Evolutionary conservation across 768 basidiomycete species (phyloP), one percentile per base, ranked within the genome.

Genomic region (Cystobasidium onofrii): DNA sequence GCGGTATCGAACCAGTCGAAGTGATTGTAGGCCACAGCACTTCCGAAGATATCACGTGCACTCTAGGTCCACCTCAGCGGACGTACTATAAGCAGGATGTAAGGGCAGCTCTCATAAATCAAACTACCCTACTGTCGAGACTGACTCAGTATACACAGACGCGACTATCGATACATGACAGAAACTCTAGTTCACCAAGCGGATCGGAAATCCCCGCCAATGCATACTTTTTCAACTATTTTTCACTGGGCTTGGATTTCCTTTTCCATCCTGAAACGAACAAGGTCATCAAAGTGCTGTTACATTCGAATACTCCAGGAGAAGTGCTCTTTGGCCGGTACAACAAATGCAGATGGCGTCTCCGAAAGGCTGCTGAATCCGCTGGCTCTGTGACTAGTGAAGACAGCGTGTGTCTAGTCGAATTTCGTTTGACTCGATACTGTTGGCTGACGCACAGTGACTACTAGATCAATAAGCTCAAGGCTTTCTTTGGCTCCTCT

Each of bases 81-180:
- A 77, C 77, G 41, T 82, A 77, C 69, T 81, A 78, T 78, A 82
- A 82, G 72, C 81, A 82, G 50, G 82, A 82, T 67, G 79, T 77
- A 65, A 34, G 76, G 57, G 73, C 15, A 1, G n/a, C n/a, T n/a
- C n/a, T n/a, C n/a, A n/a, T n/a, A n/a, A n/a, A n/a, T n/a, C n/a
- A n/a, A n/a, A n/a, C n/a, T n/a, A n/a, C n/a, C n/a, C n/a, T n/a
- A 63, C 1, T 17, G 20, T 31, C 25, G 18, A 61, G 27, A 29
- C 65, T 71, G 69, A 65, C n/a, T 55, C 25, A 15, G 20, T 41
- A n/a, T 27, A 1, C 0, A 41, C 65, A 77, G 77, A 76, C 75
- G 34, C 76, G 76, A n/a, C 62, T 78, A 46, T 57, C 73, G 0
- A 76, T 78, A 31, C 76, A 78, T 46, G 64, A 65, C 15, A 9